Evolutionary conservation across 1,284 basidiomycete species (phyloP), one percentile per base, ranked within the genome.

Genomic region (Ustanciosporium gigantosporum): DNA sequence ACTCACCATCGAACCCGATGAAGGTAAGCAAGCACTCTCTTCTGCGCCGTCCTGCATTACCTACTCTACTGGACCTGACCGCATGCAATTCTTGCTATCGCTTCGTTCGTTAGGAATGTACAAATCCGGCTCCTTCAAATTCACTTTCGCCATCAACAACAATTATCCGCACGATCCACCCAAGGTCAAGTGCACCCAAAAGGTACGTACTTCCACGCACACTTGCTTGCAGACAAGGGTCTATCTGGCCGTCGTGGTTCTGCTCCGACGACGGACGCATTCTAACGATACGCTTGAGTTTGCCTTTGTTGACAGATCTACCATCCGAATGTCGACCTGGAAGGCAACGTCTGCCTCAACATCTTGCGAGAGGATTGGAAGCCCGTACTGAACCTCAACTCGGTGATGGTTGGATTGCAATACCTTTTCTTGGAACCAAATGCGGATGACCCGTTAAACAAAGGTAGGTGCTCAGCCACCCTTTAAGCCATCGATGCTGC

Each of bases 311-410:
- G 22, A 21, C 62, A 95, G 93, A 96, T 98, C 77, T 98, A 99
- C 80, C 95, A 99, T 79, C 95, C 95, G 2, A 99, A 99, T 75
- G 87, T 99, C 37, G 94, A 99, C 79, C 84, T 96, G 25, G 91
- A 97, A 36, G 93, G 93, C 40, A 96, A 96, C 68, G 91, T 97
- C 29, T 80, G 80, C 56, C 75, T 81, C 25, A 98, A 98, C 82
- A 97, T 98, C 73, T 84, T 98, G 52, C 86, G 95, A 78, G 95
- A 98, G 82, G 95, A 98, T 81, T 99, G 95, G 95, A 99, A 99
- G 78, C 95, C 95, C 14, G 95, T 97, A 4, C 83, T 98, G 42
- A 97, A 96, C 79, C 83, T 97, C 46, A 96, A 92, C 79, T 90
- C 91, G 27, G 90, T 98, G 60, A 92, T 96, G 87, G 91, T 97